These are phyloP conservation scores for Seiridium cupressi DNA, from an alignment of 2,329 filamentous ascomycete genomes.

Conservation along the genomic window DNA sequence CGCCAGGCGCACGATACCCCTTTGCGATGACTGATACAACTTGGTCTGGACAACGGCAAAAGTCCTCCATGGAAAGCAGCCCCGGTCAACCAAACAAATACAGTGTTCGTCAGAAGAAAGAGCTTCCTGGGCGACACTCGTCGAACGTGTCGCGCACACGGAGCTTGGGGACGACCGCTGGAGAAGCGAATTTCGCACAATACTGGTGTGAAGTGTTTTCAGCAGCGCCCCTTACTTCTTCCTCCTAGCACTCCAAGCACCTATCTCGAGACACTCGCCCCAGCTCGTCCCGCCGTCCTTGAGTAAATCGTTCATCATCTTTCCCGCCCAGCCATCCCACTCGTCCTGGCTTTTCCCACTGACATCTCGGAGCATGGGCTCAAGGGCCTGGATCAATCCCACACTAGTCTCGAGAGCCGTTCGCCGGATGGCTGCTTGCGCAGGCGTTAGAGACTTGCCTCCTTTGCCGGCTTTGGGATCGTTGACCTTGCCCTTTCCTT, in stretches of 20 bases:
- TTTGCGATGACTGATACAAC: too few relatives aligned
- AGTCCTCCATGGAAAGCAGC: too few relatives aligned
- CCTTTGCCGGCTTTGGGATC: conserved; percentile 30
- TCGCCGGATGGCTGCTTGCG: conserved; percentile 71
- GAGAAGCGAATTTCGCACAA: too few relatives aligned
- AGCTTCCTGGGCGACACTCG: too few relatives aligned
- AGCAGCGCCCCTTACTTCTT: conserved; percentile 19
- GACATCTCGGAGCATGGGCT: conserved; percentile 76
- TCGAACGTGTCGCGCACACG: too few relatives aligned
- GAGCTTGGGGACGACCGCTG: too few relatives aligned
- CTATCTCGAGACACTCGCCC: conserved; percentile 83
- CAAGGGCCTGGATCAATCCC: conserved; percentile 80
- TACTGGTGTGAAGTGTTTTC: too few relatives aligned
- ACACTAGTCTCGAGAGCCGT: conserved; percentile 81
- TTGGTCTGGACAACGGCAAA: too few relatives aligned
- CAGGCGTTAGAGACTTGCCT: conserved; percentile 57
- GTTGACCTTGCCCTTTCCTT: conserved; percentile 42
- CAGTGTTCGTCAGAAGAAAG: too few relatives aligned
- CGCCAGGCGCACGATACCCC: too few relatives aligned
- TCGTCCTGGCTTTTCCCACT: conserved; percentile 88
- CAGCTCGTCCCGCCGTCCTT: conserved; percentile 74
- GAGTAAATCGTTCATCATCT: conserved; percentile 82
- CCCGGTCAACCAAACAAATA: too few relatives aligned
- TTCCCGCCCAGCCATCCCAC: conserved; percentile 86
- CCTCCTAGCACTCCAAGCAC: conserved; percentile 90